These are phyloP conservation scores for Grosmannia penicillata DNA, from an alignment of 2,329 filamentous ascomycete species.

Conservation along the genomic window DNA sequence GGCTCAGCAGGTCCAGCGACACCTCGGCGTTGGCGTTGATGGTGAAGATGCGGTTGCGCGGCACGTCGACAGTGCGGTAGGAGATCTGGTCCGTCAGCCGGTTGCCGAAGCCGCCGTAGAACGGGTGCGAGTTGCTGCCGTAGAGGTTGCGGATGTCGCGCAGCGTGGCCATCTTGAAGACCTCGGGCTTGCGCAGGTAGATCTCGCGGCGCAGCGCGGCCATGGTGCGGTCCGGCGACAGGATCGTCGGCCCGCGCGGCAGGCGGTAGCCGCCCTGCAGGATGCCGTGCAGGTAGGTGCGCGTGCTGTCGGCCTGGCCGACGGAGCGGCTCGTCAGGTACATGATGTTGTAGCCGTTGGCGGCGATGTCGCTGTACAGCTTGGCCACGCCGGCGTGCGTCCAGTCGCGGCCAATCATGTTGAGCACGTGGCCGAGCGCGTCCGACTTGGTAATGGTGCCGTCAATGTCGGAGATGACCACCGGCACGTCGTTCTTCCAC, in stretches of 20 bases:
- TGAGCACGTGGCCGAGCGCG: slow-evolving; percentile 83
- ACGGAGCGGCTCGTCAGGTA: slow-evolving; percentile 91
- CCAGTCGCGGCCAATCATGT: slow-evolving; percentile 96
- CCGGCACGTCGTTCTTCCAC: slow-evolving; percentile 81
- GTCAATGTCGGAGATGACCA: slow-evolving; percentile 97
- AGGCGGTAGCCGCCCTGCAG: slow-evolving; percentile 75
- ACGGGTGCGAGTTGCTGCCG: slow-evolving; percentile 60
- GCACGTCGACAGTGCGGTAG: slow-evolving; percentile 92
- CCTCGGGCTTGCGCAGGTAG: slow-evolving; percentile 89
- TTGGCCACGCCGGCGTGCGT: slow-evolving; percentile 95
- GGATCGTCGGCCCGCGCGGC: slow-evolving; percentile 82
- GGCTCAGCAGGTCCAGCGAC: slow-evolving; percentile 70
- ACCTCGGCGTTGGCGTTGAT: slow-evolving; percentile 98
- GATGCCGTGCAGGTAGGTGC: slow-evolving; percentile 80
- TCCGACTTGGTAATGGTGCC: slow-evolving; percentile 98
- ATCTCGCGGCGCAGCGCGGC: slow-evolving; percentile 83
- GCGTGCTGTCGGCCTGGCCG: slow-evolving; percentile 80
- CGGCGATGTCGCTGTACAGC: slow-evolving; percentile 85
- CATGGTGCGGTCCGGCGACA: slow-evolving; percentile 89
- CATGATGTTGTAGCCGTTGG: slow-evolving; percentile 97
- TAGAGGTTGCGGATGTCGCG: slow-evolving; percentile 89
- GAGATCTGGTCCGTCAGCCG: slow-evolving; percentile 90
- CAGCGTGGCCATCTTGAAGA: slow-evolving; percentile 98
- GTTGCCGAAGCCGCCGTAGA: slow-evolving; percentile 96
- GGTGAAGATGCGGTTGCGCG: slow-evolving; percentile 80